A percentile compares a stretch with the other conserved stretches of the same genome.
These are phyloP conservation scores for Friedmanniomyces endolithicus DNA, from an alignment of 495 filamentous ascomycete species.

Conservation along the genomic window DNA sequence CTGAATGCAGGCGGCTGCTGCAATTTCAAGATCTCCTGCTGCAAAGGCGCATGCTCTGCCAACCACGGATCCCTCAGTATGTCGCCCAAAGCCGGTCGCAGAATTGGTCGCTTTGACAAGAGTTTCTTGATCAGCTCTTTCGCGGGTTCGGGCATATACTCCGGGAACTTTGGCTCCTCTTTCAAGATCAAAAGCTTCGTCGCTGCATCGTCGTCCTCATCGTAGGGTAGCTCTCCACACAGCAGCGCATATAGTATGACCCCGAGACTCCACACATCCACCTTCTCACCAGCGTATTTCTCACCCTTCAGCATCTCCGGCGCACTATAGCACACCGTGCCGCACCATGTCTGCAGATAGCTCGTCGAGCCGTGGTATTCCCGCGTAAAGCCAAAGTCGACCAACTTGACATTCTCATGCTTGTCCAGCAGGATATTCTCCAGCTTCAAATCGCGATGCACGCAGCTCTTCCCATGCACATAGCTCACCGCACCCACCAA, in stretches of 20 bases:
- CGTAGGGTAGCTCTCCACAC: slow-evolving; percentile 86
- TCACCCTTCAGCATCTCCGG: slow-evolving; percentile 98
- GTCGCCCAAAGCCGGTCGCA: slow-evolving; percentile 75
- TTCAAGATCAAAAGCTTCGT: slow-evolving; percentile 77
- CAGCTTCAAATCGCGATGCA: slow-evolving; percentile 91
- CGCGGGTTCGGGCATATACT: slow-evolving; percentile 64
- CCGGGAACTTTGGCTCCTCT: slow-evolving; percentile 73
- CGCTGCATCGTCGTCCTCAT: slow-evolving; percentile 72
- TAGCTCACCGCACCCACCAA: slow-evolving; percentile 91
- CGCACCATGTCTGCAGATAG: slow-evolving; percentile 94
- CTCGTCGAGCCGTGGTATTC: slow-evolving; percentile 94
- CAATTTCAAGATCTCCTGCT: slow-evolving; percentile 79
- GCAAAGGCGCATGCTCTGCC: slow-evolving; percentile 72
- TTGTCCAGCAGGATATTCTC: slow-evolving; percentile 97
- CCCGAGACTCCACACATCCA: slow-evolving; percentile 95
- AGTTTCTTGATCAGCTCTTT: slow-evolving; percentile 60
- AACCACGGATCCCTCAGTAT: slow-evolving; percentile 84
- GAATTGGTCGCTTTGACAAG: slow-evolving; percentile 76
- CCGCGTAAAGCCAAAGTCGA: slow-evolving; percentile 94
- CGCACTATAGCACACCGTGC: slow-evolving; percentile 93
- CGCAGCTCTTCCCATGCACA: slow-evolving; percentile 89
- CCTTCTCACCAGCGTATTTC: slow-evolving; percentile 94
- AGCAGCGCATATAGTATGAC: slow-evolving; percentile 91
- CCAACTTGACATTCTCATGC: slow-evolving; percentile 94
- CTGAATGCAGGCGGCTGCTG: slow-evolving; percentile 76